Percentiles rank a stretch among this genome's conserved stretches.
Conservation (phyloP, 805 yeast genomes). For the Huiozyma sinensis region DNA sequence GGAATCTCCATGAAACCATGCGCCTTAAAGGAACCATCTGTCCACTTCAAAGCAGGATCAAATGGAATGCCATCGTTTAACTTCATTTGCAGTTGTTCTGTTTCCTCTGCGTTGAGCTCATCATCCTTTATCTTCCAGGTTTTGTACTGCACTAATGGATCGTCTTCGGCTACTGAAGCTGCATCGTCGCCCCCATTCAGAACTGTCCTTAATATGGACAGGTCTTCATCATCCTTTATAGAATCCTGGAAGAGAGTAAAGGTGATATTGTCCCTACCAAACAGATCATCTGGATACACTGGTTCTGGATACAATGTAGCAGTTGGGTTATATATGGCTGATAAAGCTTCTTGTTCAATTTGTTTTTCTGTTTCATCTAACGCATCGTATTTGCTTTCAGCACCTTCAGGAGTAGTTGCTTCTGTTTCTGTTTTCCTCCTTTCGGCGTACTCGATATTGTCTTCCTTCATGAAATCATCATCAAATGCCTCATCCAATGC, state of each 20-base stretch:
- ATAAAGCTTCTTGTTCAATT: too few relatives aligned
- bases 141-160: constrained; percentile 8
- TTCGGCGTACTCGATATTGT: neutral
- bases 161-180: neutral
- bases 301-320: constrained; percentile 39
- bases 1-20: constrained; percentile 66
- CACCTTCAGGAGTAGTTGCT: constrained; percentile 1
- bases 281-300: constrained; percentile 37
- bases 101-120: constrained; percentile 5
- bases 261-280: constrained; percentile 4
- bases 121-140: constrained; percentile 18
- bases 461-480: neutral
- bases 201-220: constrained; percentile 39
- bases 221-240: constrained; percentile 70
- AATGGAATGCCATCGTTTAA: constrained; percentile 19
- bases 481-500: neutral
- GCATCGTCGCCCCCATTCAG: constrained; percentile 16
- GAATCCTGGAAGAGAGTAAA: constrained; percentile 41
- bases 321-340: constrained; percentile 38
- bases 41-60: constrained; percentile 22
- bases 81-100: constrained; percentile 13
- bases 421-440: neutral
- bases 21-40: constrained; percentile 55
- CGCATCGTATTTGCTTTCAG: neutral
- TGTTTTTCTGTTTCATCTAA: neutral